Evolutionary conservation across 2,329 filamentous ascomycete species (phyloP), one percentile per base, ranked within the genome.

Genomic region (Phaeoacremonium minimum): DNA sequence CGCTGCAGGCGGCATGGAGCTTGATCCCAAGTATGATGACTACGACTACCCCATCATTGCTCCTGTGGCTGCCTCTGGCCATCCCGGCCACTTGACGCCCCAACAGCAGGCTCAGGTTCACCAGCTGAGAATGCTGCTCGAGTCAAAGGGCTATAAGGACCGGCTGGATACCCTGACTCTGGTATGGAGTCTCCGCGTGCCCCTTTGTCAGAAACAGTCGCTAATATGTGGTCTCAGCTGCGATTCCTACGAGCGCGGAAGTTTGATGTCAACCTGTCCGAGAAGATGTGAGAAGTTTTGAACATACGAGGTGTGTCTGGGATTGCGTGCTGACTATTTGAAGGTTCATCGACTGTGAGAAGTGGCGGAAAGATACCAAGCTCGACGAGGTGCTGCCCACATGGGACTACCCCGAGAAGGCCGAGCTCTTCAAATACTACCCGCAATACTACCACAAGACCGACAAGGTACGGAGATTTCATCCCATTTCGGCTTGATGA

Each of bases 361-460:
- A 85, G 59, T 98, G 93, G 93, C 81, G 93, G 61, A 82, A 84
- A 61, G 80, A 90, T 39, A 93, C 85, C 48, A 80, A 85, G 45
- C 85, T 95, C 19, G 87, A 96, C 65, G 75, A 90, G 46, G 75
- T 87, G 26, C 79, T 91, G 37, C 80, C 78, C 45, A 83, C 69
- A 50, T 95, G 94, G 73, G 81, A 93, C 42, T 96, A 95, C 70
- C 74, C 75, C 46, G 90, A 96, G 75, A 93, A 91, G 65, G 55
- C 77, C 37, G 62, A 91, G 58, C 77, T 98, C 41, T 87, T 87
- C 64, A 72, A 91, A 66, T 95, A 86, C 74, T 98, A 98, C 69
- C 88, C 88, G 32, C 93, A 98, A 69, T 98, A 93, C 73, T 98
- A 98, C 72, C 93, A 98, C 78, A 96, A 96, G 73, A 91, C 82